Conservation (phyloP, 169 alveolate genomes). For the Amoebophrya sp. region DNA sequence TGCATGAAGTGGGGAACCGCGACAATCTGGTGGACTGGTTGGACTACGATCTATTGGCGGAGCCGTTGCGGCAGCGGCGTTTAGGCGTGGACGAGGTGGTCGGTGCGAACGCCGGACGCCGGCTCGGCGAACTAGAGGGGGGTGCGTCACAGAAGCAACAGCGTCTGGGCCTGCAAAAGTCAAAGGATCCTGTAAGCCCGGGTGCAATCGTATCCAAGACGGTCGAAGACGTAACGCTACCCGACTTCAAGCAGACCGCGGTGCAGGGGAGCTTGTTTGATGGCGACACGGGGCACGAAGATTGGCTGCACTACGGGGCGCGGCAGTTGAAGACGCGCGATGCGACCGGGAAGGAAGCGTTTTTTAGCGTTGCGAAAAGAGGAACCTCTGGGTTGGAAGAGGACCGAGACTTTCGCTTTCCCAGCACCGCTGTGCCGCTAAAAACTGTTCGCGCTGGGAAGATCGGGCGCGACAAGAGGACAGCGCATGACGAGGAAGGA, state of each 20-base stretch:
- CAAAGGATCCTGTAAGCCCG: too few relatives aligned
- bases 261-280: not conserved
- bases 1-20: not conserved
- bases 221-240: too few relatives aligned
- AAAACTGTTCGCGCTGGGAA: not conserved
- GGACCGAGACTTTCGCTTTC: too few relatives aligned
- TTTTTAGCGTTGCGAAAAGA: too few relatives aligned
- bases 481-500: not conserved
- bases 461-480: not conserved
- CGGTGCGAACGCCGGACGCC: too few relatives aligned
- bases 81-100: not conserved
- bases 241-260: not conserved
- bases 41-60: not conserved
- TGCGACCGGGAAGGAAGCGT: not conserved
- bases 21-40: not conserved
- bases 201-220: too few relatives aligned
- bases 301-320: not conserved
- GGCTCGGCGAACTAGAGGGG: too few relatives aligned
- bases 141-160: too few relatives aligned
- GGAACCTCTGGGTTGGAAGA: too few relatives aligned
- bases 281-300: not conserved
- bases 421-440: too few relatives aligned
- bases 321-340: not conserved
- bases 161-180: too few relatives aligned
- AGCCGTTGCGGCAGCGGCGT: not conserved